Evolutionary conservation across 768 basidiomycete genomes (phyloP), one percentile per base, ranked within the genome.

Genomic region (Mycena vulgaris): DNA sequence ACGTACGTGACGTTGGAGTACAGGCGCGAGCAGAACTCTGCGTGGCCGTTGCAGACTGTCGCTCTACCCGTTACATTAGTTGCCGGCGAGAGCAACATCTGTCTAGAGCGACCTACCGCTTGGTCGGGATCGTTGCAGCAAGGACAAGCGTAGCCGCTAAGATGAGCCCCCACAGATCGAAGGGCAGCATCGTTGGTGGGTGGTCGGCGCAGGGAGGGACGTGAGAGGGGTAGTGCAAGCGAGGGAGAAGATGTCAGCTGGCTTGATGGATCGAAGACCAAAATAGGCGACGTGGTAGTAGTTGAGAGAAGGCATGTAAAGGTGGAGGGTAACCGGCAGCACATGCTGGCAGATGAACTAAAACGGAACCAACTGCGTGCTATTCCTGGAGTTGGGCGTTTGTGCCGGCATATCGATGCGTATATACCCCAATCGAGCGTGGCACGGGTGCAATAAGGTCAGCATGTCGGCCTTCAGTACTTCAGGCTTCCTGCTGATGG

Each of bases 11-110:
- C 82, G 62, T 87, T 87, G 42, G 83, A 87, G 75, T 92, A 93
- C 35, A 79, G 79, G 31, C 89, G 82, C 63, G 80, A 74, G 77
- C 92, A 93, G 4, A 93, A 80, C 71, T 91, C 90, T 0, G 90
- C 82, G 53, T 86, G 87, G 0, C 92, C 91, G 75, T 93, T 93
- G 79, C 92, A 93, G 9, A 88, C 82, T 0, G 81, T 83, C 8
- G 85, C 83, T 65, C 84, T 86, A 5, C 13, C 5, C 47, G 21
- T 21, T 14, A 10, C 13, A 13, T 68, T n/a, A 68, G 66, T 14
- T 39, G 14, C 6, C 14, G 19, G 14, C 3, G 4, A 11, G 31
- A 39, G 48, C 23, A 47, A 37, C 14, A 27, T 8, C 28, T 4
- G 39, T 16, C 13, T 2, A n/a, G 40, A 5, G 17, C 33, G 40